Evolutionary conservation across 305 asterid genomes (phyloP), one percentile per base, ranked within the genome.

Genomic region (Plantago rigida): DNA sequence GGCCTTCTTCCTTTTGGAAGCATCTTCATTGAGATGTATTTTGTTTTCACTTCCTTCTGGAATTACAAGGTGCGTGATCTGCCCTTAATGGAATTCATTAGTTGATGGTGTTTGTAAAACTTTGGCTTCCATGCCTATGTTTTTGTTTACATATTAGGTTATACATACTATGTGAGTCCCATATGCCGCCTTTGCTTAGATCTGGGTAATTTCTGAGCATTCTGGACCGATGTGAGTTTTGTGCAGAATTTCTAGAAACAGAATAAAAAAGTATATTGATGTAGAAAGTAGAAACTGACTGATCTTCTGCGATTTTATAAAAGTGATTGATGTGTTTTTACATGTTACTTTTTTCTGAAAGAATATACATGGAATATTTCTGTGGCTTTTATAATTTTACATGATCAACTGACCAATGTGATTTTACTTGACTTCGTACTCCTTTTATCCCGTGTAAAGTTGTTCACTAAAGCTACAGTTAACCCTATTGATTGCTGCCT

Each of bases 21-120:
- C 75, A 84, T 84, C 69, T 81, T 84, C 24, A 84, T 81, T 48
- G 84, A 81, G 73, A 84, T 84, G 87, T 81, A 81, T 59, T 81
- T 81, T 19, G 75, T 84, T 73, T 81, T 84, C 80, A 76, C 86
- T 51, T 84, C 91, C 79, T 81, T 84, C 82, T 84, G 91, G 87
- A 84, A 78, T 73, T 84, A 84, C 80, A 77, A 72, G 91, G 91
- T 83, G 76, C 52, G 24, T 50, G 14, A 1, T 64, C 13, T 53
- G 22, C 39, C 59, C 6, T 49, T 62, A 13, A 5, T 47, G 36
- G 54, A 5, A 47, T 3, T 50, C 14, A 49, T 54, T 36, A 22
- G 22, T 66, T 46, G 47, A 51, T 11, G 19, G 42, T 31, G 11
- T 17, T 26, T 66, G 19, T 31, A 19, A 42, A 39, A 29, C 9